Evolutionary conservation across 257 asterid genomes (phyloP), one percentile per base, ranked within the genome.

Genomic region (Linderniella brevidens): DNA sequence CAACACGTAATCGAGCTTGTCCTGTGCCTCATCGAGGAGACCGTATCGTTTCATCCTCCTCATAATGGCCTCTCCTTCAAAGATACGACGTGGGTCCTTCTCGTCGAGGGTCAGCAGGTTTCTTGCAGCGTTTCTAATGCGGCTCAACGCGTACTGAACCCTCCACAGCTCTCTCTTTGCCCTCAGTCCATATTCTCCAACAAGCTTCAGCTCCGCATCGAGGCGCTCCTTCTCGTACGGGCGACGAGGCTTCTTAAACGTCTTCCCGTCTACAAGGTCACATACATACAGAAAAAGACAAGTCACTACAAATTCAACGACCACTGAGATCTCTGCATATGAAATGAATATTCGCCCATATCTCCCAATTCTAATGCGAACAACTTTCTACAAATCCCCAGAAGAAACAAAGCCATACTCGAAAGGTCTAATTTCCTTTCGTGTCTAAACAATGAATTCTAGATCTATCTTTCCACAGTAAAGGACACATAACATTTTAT

Each of bases 111-210:
- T 74, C 75, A 74, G 37, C 25, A 75, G 79, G 36, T 42, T 61
- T 48, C 83, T 75, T 4, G 83, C 83, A 43, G 63, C 65, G 52
- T 75, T 75, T 47, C 83, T 64, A 20, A 75, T 75, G 16, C 74
- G 68, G 64, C 83, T 75, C 43, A 75, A 66, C 13, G 77, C 79
- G 60, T 75, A 71, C 66, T 71, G 79, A 19, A 75, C 83, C 68
- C 77, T 68, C 79, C 79, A 71, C 9, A 75, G 57, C 60, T 75
- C 83, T 48, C 79, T 68, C 70, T 74, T 70, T 41, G 78, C 70
- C 67, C 82, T 57, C 5, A 75, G 66, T 16, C 79, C 82, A 15
- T 74, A 74, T 46, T 74, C 78, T 39, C 82, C 82, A 13, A 74
- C 82, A 9, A 74, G 82, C 44, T 68, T 74, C 10, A 74, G 55